Evolutionary conservation across 768 basidiomycete species (phyloP).

Genomic region (Xerocomus brunneocitrinus): DNA sequence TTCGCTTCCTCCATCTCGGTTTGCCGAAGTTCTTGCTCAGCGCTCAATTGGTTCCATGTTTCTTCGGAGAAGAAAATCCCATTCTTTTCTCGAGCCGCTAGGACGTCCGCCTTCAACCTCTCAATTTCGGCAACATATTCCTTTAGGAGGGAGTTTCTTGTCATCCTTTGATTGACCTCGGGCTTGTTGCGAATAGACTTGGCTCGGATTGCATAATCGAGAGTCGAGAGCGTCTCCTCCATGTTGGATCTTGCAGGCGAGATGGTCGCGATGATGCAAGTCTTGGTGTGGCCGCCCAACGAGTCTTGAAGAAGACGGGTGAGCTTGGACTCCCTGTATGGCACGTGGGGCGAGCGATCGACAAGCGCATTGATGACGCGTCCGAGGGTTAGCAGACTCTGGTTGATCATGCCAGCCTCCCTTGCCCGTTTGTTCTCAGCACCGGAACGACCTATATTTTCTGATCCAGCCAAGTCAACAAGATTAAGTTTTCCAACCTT

Average conservation of each 20-base stretch:
- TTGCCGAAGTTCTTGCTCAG: conserved; percentile 70
- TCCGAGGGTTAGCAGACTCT: conserved; percentile 93
- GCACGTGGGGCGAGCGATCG: conserved; percentile 86
- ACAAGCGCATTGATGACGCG: conserved; percentile 95
- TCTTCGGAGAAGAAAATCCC: conserved; percentile 93
- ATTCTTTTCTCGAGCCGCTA: conserved; percentile 93
- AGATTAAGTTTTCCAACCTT: conserved; percentile 95
- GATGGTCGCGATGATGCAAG: conserved; percentile 94
- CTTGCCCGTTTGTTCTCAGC: conserved; percentile 93
- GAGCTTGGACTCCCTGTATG: conserved; percentile 96
- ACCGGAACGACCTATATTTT: conserved; percentile 94
- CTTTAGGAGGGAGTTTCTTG: conserved; percentile 84
- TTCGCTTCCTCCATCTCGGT: conserved; percentile 80
- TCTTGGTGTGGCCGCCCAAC: conserved; percentile 95
- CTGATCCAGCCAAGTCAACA: conserved; percentile 95
- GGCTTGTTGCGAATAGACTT: conserved; percentile 95
- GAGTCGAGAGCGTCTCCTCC: conserved; percentile 95
- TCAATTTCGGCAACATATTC: conserved; percentile 95
- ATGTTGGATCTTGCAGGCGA: conserved; percentile 91
- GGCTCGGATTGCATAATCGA: conserved; percentile 93
- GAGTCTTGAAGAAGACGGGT: conserved; percentile 98
- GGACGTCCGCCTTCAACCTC: conserved; percentile 81
- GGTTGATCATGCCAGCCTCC: conserved; percentile 99
- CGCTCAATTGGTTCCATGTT: conserved; percentile 77
- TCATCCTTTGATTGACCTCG: conserved; percentile 92